Conservation (phyloP, 2,329 filamentous ascomycete species). For the Apiospora arundinis region DNA sequence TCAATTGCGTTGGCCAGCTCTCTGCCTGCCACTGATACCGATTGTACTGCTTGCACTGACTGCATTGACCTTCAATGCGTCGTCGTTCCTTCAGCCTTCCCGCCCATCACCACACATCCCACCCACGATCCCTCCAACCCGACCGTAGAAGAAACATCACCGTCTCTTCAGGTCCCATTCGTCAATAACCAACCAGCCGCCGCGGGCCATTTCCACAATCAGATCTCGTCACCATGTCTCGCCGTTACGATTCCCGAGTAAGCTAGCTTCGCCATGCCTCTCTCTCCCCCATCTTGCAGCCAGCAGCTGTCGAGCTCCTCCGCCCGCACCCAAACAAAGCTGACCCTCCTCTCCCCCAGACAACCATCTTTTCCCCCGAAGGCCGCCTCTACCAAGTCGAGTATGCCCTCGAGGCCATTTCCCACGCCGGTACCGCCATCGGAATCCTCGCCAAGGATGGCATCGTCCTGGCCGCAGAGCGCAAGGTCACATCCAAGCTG, state of each 20-base stretch:
- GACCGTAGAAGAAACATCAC: conserved; percentile 25
- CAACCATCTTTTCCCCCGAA: conserved; percentile 99
- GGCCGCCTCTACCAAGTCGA: conserved; percentile 98
- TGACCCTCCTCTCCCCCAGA: conserved; percentile 59
- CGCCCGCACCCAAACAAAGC: conserved; percentile 23
- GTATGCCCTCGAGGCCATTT: conserved; percentile 98
- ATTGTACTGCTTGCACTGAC: background rate
- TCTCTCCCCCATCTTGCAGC: conserved; percentile 4
- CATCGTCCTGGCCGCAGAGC: conserved; percentile 95
- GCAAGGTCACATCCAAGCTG: conserved; percentile 99
- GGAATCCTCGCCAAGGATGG: conserved; percentile 98
- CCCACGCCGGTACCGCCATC: conserved; percentile 94
- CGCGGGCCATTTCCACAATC: background rate
- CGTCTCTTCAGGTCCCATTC: conserved; percentile 4
- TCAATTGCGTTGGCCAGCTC: conserved; percentile 18
- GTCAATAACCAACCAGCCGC: background rate
- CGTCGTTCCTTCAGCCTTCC: conserved; percentile 14
- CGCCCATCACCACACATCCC: conserved; percentile 13
- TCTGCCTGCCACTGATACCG: conserved; percentile 1
- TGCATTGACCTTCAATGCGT: background rate
- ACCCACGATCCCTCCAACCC: background rate
- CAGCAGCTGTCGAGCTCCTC: background rate
- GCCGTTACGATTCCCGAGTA: conserved; percentile 97
- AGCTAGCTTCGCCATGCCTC: conserved; percentile 44
- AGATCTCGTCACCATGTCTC: conserved; percentile 72